These are phyloP conservation scores for Eucalyptus curtisii DNA, from an alignment of 345 rosid species.

Conservation along the genomic window DNA sequence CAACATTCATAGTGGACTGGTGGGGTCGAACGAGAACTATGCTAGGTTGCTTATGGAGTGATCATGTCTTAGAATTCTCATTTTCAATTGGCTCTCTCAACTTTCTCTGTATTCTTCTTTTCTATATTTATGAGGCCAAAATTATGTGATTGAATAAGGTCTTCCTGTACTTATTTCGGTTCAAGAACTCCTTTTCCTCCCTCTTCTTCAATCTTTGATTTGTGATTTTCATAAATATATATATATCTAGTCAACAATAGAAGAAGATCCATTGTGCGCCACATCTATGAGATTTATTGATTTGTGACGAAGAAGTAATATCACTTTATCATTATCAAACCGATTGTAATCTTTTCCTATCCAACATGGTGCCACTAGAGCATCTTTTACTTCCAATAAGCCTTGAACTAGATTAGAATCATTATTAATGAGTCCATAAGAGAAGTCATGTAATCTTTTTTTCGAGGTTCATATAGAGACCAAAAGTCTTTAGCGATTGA, in stretches of 20 bases:
- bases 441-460: background rate
- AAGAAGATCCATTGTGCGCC: background rate
- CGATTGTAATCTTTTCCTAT: background rate
- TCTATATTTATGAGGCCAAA: background rate
- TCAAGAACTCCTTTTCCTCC: background rate
- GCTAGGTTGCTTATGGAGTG: background rate
- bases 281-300: background rate
- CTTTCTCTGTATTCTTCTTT: background rate
- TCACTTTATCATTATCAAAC: background rate
- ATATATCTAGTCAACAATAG: background rate
- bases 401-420: background rate
- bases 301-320: background rate
- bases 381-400: background rate
- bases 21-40: background rate
- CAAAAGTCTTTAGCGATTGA: background rate
- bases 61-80: background rate
- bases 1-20: background rate
- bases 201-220: background rate
- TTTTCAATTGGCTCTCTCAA: background rate
- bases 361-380: background rate
- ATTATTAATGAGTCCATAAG: background rate
- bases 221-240: background rate
- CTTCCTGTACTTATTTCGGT: background rate
- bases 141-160: background rate
- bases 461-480: background rate